phyloP scores from a whole-genome alignment of 768 basidiomycete genomes.

The Termitomyces sp. region DNA sequence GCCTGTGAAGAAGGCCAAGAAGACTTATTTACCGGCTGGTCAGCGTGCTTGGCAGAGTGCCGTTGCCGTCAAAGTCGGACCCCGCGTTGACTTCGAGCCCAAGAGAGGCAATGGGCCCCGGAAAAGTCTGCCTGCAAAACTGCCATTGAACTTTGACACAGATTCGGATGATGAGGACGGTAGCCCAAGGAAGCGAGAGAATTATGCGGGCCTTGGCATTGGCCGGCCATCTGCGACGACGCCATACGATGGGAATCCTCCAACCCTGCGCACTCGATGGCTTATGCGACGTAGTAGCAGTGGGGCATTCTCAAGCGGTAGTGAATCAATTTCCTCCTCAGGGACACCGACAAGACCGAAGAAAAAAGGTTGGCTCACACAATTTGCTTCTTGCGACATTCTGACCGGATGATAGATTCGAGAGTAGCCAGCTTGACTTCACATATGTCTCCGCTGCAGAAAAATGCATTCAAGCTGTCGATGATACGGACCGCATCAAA shows the following conservation, averaged over 20 bases:
- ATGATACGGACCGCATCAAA: conserved; percentile 50
- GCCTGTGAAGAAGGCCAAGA: conserved; percentile 73
- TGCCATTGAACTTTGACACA: conserved; percentile 33
- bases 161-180: conserved; percentile 64
- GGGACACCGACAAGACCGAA: conserved; percentile 61
- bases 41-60: conserved; percentile 81
- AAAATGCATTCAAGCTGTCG: conserved; percentile 30
- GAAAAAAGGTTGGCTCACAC: conserved; percentile 34
- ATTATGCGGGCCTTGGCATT: conserved; percentile 61
- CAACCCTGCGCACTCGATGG: conserved; percentile 47
- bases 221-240: conserved; percentile 44
- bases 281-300: conserved; percentile 76
- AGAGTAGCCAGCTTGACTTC: conserved; percentile 43
- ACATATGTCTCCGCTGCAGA: conserved; percentile 38
- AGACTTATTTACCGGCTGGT: conserved; percentile 44
- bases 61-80: conserved; percentile 60
- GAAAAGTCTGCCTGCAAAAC: conserved; percentile 65
- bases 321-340: conserved; percentile 51
- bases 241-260: conserved; percentile 20
- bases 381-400: conserved; percentile 2
- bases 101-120: conserved; percentile 48
- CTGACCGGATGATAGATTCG: conserved; percentile 18
- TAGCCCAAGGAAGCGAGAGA: conserved; percentile 57
- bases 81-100: conserved; percentile 36
- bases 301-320: conserved; percentile 74